Conservation (phyloP, 176 grass and related monocot genomes). For the Tillandsia fasciculata region DNA sequence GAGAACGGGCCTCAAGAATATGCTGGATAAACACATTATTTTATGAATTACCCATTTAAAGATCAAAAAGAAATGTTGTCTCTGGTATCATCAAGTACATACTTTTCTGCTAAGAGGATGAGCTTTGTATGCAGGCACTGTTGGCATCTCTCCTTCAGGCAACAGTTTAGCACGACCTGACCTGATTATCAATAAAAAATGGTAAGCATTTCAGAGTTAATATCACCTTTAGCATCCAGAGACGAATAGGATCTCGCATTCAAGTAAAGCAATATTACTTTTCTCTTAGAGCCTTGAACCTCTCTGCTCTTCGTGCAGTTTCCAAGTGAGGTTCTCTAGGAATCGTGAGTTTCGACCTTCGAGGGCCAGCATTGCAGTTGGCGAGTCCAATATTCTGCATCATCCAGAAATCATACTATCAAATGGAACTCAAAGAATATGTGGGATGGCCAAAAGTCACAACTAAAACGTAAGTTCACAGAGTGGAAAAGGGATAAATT, state of each 20-base stretch:
- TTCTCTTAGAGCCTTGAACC: slow-evolving; percentile 42
- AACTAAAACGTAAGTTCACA: background rate
- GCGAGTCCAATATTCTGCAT: slow-evolving; percentile 21
- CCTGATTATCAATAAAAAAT: slow-evolving; percentile 37
- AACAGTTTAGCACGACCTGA: slow-evolving; percentile 32
- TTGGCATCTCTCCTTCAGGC: slow-evolving; percentile 19
- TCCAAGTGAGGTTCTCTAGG: slow-evolving; percentile 70
- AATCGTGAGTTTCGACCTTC: slow-evolving; percentile 55
- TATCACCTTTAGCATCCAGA: background rate
- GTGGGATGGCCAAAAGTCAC: background rate
- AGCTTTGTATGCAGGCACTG: slow-evolving; percentile 13
- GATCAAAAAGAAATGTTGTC: background rate
- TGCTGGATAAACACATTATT: background rate
- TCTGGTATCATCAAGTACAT: background rate
- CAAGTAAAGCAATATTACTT: slow-evolving; percentile 37
- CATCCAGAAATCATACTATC: slow-evolving; percentile 13
- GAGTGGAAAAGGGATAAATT: background rate
- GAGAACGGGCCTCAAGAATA: slow-evolving; percentile 14
- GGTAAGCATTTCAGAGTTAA: slow-evolving; percentile 4
- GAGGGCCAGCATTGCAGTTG: slow-evolving; percentile 14
- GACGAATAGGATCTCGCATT: background rate
- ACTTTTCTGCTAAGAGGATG: slow-evolving; percentile 41
- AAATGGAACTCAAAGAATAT: background rate
- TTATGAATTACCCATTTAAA: background rate
- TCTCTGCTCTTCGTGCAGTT: slow-evolving; percentile 68